Evolutionary conservation across 768 basidiomycete species (phyloP).

Genomic region (Rhodocollybia butyracea): DNA sequence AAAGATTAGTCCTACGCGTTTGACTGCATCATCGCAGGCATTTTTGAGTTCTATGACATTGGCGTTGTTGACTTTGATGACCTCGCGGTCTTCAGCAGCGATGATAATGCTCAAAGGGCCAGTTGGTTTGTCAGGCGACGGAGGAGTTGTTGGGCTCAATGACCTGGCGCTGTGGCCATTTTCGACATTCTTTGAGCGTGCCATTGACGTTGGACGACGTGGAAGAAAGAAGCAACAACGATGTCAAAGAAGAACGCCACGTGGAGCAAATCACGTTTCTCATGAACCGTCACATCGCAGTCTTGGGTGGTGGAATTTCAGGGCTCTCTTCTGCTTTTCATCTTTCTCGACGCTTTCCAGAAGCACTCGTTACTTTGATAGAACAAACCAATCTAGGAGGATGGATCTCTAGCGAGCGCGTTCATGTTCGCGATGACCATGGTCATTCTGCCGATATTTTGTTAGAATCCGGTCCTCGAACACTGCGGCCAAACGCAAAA

Average conservation of each 20-base stretch:
- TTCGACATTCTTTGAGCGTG: conserved; percentile 12
- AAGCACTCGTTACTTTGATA: conserved; percentile 57
- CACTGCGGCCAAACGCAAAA: conserved; percentile 73
- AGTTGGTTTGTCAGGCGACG: conserved; percentile 43
- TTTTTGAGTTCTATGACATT: conserved; percentile 61
- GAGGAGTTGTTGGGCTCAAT: conserved; percentile 9
- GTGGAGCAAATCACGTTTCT: neutral
- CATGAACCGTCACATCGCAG: conserved; percentile 40
- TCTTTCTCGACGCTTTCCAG: conserved; percentile 63
- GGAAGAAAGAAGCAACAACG: neutral
- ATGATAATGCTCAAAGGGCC: conserved; percentile 52
- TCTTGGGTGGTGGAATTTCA: conserved; percentile 79
- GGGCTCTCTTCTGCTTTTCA: conserved; percentile 83
- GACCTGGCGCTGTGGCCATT: conserved; percentile 8
- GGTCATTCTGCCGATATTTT: conserved; percentile 41
- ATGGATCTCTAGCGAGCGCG: conserved; percentile 72
- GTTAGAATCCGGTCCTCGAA: conserved; percentile 86
- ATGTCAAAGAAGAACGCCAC: neutral
- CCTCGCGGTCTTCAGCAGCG: conserved; percentile 43
- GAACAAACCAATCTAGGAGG: conserved; percentile 77
- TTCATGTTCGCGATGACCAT: conserved; percentile 33
- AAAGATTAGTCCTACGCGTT: conserved; percentile 55
- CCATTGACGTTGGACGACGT: conserved; percentile 5
- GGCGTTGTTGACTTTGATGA: conserved; percentile 59
- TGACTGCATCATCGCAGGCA: conserved; percentile 84